Base-by-base conservation (phyloP, 305 asterid genomes). In the Fraxinus angustifolia region DNA sequence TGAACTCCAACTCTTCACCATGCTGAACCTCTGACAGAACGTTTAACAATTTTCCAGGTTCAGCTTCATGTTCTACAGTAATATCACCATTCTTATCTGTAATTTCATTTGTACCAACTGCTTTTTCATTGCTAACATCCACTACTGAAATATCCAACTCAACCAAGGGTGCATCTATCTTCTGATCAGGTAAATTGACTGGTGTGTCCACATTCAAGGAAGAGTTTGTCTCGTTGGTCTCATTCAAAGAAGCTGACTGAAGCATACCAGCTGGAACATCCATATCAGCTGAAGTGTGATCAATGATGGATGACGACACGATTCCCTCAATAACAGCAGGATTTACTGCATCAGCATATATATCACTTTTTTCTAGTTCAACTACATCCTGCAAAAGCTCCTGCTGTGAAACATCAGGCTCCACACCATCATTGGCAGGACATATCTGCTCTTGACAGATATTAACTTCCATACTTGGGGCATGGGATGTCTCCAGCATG, bases 1-100 rank as follows among this genome's bases (percentile, higher is more conserved):
- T 26, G 85, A 74, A 79, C 53, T 87, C 88, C 81, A 86, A 68
- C 48, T 67, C 90, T 83, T 84, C 79, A 81, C 75, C 83, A 84
- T 80, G 84, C 62, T 84, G 86, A 77, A 62, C 81, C 76, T 85
- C 92, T 80, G 83, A 82, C 65, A 79, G 48, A 56, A 70, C 75
- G 77, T 80, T 89, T 74, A 84, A 90, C 83, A 79, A 81, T 75
- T 71, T 56, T 67, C 82, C 82, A 35, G 83, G 81, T 72, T 82
- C 88, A 84, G 75, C 82, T 82, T 90, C 92, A 79, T 68, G 78
- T 74, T 58, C 82, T 83, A 82, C 81, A 85, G 81, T 65, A 79
- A 79, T 78, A 83, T 81, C 85, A 60, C 79, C 89, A 80, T 74
- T 87, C 72, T 85, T 84, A 48, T 87, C 83, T 75, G 77, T 73